Conservation (phyloP, 1,284 basidiomycete genomes). For the Bondarzewia mesenterica region DNA sequence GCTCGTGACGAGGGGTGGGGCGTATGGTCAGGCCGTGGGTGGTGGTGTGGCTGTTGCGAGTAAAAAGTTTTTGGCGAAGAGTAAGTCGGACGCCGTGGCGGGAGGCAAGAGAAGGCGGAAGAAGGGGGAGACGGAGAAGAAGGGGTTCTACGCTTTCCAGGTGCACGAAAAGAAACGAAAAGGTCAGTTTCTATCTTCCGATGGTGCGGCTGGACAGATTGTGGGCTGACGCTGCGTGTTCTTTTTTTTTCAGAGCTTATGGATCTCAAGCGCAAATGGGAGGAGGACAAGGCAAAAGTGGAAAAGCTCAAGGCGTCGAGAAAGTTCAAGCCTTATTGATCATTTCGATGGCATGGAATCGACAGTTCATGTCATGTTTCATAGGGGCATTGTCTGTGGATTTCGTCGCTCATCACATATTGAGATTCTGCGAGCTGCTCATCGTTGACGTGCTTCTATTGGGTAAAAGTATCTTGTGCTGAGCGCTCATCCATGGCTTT, state of each 20-base stretch:
- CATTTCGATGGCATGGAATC: too few species aligned
- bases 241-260: constrained; percentile 46
- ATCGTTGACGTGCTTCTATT: too few species aligned
- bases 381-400: too few species aligned
- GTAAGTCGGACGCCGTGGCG: constrained; percentile 12
- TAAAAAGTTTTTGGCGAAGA: constrained; percentile 44
- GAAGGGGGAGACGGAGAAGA: constrained; percentile 65
- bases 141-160: constrained; percentile 83
- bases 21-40: constrained; percentile 79
- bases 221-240: not conserved
- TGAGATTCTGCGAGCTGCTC: too few species aligned
- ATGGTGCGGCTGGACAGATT: too few species aligned
- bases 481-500: too few species aligned
- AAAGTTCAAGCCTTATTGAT: constrained; percentile 79
- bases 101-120: constrained; percentile 29
- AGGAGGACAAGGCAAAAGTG: constrained; percentile 82
- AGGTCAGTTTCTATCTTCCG: constrained; percentile 43
- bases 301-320: constrained; percentile 74
- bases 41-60: constrained; percentile 75
- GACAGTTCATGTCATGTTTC: too few species aligned
- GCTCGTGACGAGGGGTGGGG: constrained; percentile 80
- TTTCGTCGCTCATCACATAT: too few species aligned
- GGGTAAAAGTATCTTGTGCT: too few species aligned
- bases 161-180: constrained; percentile 80
- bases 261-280: constrained; percentile 75